Evolutionary conservation across 2,329 filamentous ascomycete species (phyloP), one percentile per base, ranked within the genome.

Genomic region (Cadophora luteo-olivacea): DNA sequence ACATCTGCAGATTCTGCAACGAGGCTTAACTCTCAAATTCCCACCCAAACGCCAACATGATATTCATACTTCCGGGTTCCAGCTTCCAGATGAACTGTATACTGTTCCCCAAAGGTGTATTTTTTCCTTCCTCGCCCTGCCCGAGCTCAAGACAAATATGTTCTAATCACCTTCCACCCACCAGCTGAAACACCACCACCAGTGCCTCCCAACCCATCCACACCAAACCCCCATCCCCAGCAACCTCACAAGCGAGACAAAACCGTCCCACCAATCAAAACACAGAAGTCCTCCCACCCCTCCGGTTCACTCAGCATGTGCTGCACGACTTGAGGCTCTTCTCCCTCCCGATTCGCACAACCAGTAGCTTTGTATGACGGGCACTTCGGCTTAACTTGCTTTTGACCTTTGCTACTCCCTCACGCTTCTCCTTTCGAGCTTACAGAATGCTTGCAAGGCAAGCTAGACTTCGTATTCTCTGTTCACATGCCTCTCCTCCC

Each of bases 281-380:
- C n/a, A 22, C 41, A 24, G 29, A 52, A 62, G 22, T n/a, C 61
- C 41, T 58, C 63, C 66, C 69, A 67, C 66, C 60, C 64, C 61
- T 62, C 48, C 57, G 61, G 51, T 64, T 64, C 58, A 24, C 49
- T 70, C 66, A 68, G 66, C 69, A 67, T 32, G 16, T 16, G 5
- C 24, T 22, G 16, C n/a, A n/a, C 41, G 58, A 65, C 66, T 62
- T 68, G 61, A 70, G 69, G 61, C 69, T 70, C 69, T 63, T 67
- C 54, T 32, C 32, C 29, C 55, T 25, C 61, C 19, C 49, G 24
- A 64, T 62, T 58, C 52, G 63, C 36, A 57, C 45, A 49, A 7
- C 45, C 45, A n/a, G 2, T 11, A 22, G 45, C 45, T 22, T 22
- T 49, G 19, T 22, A 49, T 49, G 45, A 49, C 45, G 45, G n/a